Evolutionary conservation across 2,329 filamentous ascomycete species (phyloP).

Genomic region (Neonectria coccinea): DNA sequence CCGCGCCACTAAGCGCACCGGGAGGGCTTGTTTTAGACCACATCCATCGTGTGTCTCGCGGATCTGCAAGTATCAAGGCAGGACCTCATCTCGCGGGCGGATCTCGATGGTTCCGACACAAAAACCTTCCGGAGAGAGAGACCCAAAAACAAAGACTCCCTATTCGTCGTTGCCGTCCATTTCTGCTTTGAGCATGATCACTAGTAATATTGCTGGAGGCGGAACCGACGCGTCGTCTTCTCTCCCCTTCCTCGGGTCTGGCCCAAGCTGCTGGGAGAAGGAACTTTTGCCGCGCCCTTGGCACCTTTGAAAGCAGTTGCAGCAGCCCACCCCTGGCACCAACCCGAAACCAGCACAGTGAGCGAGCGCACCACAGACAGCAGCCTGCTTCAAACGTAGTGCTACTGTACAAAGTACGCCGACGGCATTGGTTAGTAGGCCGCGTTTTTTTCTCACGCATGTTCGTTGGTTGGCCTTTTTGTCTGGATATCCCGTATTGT

Average conservation of each 20-base stretch:
- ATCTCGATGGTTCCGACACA: not conserved
- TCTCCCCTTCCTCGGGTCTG: constrained; percentile 4
- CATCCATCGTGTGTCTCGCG: not conserved
- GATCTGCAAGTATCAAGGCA: constrained; percentile 8
- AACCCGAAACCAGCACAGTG: constrained; percentile 15
- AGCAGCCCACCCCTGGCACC: constrained; percentile 23
- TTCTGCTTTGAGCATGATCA: not conserved
- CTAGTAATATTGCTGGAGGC: not conserved
- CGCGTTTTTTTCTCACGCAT: no score
- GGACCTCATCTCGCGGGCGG: constrained; percentile 1
- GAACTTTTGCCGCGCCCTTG: constrained; percentile 47
- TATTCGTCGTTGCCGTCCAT: not conserved
- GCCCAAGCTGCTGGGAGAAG: constrained; percentile 37
- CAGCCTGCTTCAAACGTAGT: not conserved
- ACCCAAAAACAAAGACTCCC: not conserved
- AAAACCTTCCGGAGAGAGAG: not conserved
- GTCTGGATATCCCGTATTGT: not conserved
- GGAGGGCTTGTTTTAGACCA: not conserved
- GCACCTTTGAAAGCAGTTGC: constrained; percentile 44
- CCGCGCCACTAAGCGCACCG: not conserved
- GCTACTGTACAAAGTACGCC: not conserved
- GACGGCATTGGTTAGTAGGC: not conserved
- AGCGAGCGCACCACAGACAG: not conserved
- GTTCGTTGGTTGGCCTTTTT: no score
- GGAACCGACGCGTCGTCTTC: not conserved